Base-by-base conservation (phyloP, 495 filamentous ascomycete species). In the Jackrogersella minutella region DNA sequence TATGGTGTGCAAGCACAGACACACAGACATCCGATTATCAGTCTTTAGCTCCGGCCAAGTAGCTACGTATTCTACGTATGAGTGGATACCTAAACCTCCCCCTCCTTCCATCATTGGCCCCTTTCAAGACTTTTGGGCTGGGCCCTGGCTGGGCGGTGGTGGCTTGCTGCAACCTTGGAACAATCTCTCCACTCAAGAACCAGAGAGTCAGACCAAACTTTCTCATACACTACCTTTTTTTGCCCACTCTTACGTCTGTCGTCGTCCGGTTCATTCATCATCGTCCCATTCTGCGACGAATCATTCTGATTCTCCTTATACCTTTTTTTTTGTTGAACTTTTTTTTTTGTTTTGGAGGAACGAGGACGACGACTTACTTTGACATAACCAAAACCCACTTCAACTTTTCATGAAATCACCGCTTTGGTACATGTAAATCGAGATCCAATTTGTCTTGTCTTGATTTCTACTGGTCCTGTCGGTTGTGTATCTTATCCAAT, bases 131-230 rank as follows among this genome's bases (percentile, higher is more conserved):
- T 64, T 61, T 69, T 64, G 60, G 66, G 66, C 60, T 68, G 57
- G 57, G 49, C 51, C 53, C 21, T 31, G 56, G 58, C 57, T 67
- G 41, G 41, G 49, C 55, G 36, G 53, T 59, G 47, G 66, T 59
- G 53, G 60, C n/a, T 52, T 64, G 66, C 66, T 64, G 66, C 60
- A 69, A n/a, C n/a, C n/a, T n/a, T n/a, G n/a, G n/a, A n/a, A 56
- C 59, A 64, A 63, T 68, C 60, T 64, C 66, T 69, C 66, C 66
- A 69, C 66, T 64, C 44, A 7, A 51, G n/a, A 58, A 47, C 59
- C 66, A 55, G 58, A 66, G 64, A 69, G 66, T 69, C 59, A 64
- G 66, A 69, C 66, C 60, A 69, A 69, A 69, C 66, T 64, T 64
- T 69, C 66, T 69, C 59, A 36, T 56, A 39, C 41, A 46, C 41